These are phyloP conservation scores for Alternaria sp. DNA, from an alignment of 2,329 filamentous ascomycete species.

Conservation along the genomic window DNA sequence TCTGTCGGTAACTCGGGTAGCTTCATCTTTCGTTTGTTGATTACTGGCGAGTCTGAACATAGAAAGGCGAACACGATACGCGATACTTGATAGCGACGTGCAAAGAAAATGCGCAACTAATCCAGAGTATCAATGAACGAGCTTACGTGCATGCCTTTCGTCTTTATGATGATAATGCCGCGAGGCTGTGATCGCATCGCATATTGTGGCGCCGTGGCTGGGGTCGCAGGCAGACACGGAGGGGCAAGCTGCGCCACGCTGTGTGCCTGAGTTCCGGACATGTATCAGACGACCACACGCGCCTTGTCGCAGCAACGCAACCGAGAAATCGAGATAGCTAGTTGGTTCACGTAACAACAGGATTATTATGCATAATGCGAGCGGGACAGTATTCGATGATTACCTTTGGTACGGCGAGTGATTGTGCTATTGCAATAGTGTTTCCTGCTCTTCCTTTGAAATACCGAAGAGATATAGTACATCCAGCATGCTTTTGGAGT, in stretches of 20 bases:
- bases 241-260: not conserved
- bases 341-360: not conserved
- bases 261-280: not conserved
- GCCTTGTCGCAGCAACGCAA: not conserved
- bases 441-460: slow-evolving; percentile 66
- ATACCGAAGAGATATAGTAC: slow-evolving; percentile 78
- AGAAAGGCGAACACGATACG: not conserved
- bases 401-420: not conserved
- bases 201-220: not conserved
- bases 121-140: not conserved
- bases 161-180: not conserved
- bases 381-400: not conserved
- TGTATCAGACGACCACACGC: not conserved
- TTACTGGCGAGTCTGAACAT: not conserved
- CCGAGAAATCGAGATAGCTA: not conserved
- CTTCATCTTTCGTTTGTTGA: not conserved
- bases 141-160: not conserved
- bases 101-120: not conserved
- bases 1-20: not conserved
- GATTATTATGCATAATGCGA: not conserved
- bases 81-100: not conserved
- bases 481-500: slow-evolving; percentile 73
- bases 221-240: not conserved
- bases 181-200: not conserved
- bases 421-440: slow-evolving; percentile 44